Percentiles rank a stretch among this genome's conserved stretches.
Evolutionary conservation across 106 monocot species (phyloP).

Genomic region (Dendrobium chrysotoxum): DNA sequence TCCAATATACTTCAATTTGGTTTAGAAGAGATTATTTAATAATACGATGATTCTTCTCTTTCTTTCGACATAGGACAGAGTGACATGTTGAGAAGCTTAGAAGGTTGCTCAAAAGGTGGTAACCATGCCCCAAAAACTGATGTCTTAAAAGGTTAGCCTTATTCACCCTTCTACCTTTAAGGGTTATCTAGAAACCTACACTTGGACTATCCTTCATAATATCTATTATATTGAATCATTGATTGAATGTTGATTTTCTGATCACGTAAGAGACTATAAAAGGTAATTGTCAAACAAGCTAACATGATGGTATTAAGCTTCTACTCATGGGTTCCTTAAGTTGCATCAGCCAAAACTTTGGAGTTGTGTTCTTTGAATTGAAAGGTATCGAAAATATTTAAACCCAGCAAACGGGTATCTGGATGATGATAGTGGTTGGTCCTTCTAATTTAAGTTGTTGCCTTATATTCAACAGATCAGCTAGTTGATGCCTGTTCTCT

Average conservation of each 20-base stretch:
- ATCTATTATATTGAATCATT: not conserved
- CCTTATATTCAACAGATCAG: not conserved
- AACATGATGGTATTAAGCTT: not conserved
- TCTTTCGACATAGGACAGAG: slow-evolving; percentile 45
- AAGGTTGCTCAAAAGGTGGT: slow-evolving; percentile 19
- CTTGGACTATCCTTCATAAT: not conserved
- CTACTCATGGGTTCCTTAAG: not conserved
- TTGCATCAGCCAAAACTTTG: not conserved
- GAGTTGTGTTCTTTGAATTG: not conserved
- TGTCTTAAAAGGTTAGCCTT: slow-evolving; percentile 28
- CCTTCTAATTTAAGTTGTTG: not conserved
- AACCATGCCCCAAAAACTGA: slow-evolving; percentile 3
- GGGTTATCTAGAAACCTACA: not conserved
- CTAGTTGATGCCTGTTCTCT: not conserved
- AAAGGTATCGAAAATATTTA: not conserved
- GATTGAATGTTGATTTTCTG: not conserved
- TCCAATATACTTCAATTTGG: not conserved
- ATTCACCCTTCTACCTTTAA: not conserved
- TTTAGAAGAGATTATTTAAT: not conserved
- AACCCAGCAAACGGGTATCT: not conserved
- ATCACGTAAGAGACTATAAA: not conserved
- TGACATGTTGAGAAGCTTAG: slow-evolving; percentile 20
- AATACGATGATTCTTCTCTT: not conserved
- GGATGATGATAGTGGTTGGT: not conserved
- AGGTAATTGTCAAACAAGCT: too few species aligned